Conservation (phyloP, 208 protist genomes). For the Leishmania tarentolae region DNA sequence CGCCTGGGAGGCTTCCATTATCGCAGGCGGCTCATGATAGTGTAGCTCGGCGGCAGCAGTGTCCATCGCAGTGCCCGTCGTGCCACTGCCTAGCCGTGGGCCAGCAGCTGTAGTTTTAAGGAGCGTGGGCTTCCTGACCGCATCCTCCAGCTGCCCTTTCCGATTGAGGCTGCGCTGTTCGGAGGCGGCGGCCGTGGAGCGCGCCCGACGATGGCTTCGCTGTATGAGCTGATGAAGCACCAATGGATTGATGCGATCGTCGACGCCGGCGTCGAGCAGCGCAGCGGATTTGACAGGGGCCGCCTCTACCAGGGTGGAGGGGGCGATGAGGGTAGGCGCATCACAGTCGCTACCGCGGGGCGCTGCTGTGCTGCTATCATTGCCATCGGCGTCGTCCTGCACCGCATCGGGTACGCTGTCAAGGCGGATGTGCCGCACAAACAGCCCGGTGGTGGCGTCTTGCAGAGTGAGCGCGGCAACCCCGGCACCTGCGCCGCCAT, state of each 20-base stretch:
- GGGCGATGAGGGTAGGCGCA: not conserved
- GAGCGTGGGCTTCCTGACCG: not conserved
- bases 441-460: slow-evolving; percentile 26
- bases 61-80: not conserved
- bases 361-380: no score
- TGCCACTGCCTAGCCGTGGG: not conserved
- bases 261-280: slow-evolving; percentile 26
- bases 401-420: not conserved
- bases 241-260: slow-evolving; percentile 27
- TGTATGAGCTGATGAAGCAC: slow-evolving; percentile 28
- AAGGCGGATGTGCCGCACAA: slow-evolving; percentile 21
- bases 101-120: not conserved
- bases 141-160: not conserved
- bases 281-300: slow-evolving; percentile 23
- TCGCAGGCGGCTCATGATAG: slow-evolving; percentile 27
- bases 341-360: not conserved
- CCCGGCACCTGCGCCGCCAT: not conserved
- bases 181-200: slow-evolving; percentile 7
- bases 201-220: slow-evolving; percentile 5
- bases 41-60: slow-evolving; percentile 1
- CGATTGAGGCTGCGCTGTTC: not conserved
- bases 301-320: not conserved
- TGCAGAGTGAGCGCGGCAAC: slow-evolving; percentile 20
- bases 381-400: not conserved
- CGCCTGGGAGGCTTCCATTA: slow-evolving; percentile 23